Conservation (phyloP, 495 filamentous ascomycete genomes). For the Aspergillus diversus region DNA sequence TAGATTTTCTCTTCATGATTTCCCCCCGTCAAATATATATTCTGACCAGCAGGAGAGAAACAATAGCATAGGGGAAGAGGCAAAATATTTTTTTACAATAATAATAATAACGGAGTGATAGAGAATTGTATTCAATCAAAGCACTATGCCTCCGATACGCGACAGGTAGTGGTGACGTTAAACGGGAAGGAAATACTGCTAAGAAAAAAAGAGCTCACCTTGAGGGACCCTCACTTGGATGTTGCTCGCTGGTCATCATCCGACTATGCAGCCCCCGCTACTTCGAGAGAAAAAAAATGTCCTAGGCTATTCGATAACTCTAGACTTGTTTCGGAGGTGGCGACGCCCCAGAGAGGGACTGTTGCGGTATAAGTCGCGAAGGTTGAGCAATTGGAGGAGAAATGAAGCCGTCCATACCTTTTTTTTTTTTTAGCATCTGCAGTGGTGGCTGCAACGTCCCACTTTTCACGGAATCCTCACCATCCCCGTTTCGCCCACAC, state of each 20-base stretch:
- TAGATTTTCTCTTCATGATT: not conserved
- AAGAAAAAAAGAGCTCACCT: conserved; percentile 8
- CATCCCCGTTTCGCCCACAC: not conserved
- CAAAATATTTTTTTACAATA: too few relatives aligned
- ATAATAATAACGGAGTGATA: too few relatives aligned
- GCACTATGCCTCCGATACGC: not conserved
- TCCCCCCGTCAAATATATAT: not conserved
- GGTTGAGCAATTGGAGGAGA: not conserved
- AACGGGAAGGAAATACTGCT: not conserved
- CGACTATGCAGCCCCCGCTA: not conserved
- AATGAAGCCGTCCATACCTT: not conserved
- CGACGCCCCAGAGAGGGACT: not conserved
- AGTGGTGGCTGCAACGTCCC: conserved; percentile 6
- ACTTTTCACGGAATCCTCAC: conserved; percentile 1
- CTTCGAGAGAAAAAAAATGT: not conserved
- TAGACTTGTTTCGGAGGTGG: too few relatives aligned
- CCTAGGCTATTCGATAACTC: not conserved
- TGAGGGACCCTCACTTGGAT: not conserved
- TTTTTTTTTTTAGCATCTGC: not conserved
- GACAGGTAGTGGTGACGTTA: not conserved
- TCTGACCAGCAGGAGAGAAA: not conserved
- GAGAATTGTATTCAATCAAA: too few relatives aligned
- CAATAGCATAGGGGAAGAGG: too few relatives aligned
- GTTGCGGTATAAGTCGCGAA: not conserved
- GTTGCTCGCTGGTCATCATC: not conserved